Evolutionary conservation across 208 protist species (phyloP), one percentile per base, ranked within the genome.

Genomic region (Wallacemonas sp.): DNA sequence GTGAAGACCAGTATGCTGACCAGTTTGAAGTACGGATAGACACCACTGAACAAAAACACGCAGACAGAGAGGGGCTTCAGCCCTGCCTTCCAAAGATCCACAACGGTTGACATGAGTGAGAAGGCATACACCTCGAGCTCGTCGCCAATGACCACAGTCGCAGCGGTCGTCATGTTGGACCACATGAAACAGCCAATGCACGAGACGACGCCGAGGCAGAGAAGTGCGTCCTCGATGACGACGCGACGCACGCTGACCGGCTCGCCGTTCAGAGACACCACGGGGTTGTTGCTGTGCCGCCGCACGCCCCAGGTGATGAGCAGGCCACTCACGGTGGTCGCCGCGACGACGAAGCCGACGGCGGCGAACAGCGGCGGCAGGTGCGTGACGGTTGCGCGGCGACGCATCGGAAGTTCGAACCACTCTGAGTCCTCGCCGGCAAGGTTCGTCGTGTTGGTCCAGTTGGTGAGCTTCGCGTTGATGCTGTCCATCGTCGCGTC

Each of bases 21-120:
- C 6, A 98, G 78, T 81, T 98, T 98, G 33, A 93, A 48, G 74
- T 98, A 99, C 1, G 97, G 96, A 82, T 98, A 98, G 17, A 88
- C 54, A 3, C 96, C 95, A n/a, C 93, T 97, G 71, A 98, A 97
- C 8, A 97, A 1, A 9, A 94, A 82, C 12, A 98, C 87, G 38
- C 95, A 74, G 2, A 98, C 43, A 5, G 90, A 83, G 24, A 99
- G 85, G 1, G 79, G 70, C 16, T 87, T 76, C 43, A 97, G 70
- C 8, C 83, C 71, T 1, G 94, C 91, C 1, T 81, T 6, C 90
- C 88, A 99, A 73, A 98, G 79, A 27, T 98, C 88, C 1, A 9
- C 30, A 6, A 96, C 83, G 16, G 90, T 93, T 63, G 90, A 86
- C 41, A 63, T 54, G 33, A 99, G 71, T 0, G 81, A 81, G 63